Evolutionary conservation across 2,329 filamentous ascomycete genomes (phyloP), one percentile per base, ranked within the genome.

Genomic region (Penicillium sp.): DNA sequence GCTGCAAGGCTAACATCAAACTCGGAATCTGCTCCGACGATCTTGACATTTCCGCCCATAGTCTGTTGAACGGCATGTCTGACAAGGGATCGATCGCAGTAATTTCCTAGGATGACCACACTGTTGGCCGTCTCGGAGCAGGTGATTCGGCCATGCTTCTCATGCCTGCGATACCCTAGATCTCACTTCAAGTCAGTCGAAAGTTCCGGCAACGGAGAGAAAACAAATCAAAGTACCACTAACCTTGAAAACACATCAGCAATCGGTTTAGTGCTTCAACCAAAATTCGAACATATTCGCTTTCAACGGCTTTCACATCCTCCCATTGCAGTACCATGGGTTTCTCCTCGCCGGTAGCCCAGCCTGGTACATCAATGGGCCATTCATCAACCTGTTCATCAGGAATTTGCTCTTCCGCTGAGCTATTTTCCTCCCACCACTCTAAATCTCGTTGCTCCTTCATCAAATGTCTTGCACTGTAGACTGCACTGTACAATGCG

Each of bases 1-100:
- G 14, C 7, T 25, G 32, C 19, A 7, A 34, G 14, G 10, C 4
- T 9, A 23, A 13, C 26, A 34, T 36, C 33, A 17, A 5, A 9
- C 15, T 36, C 23, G 3, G 33, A 28, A n/a, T 16, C 18, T 6
- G 21, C 33, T 4, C 33, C 33, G 25, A 27, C 17, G 5, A 36
- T 36, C 11, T 18, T 27, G 15, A 28, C 17, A 36, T 28, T 13
- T 26, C 25, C 33, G 6, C 33, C 33, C 14, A 28, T 25, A 16
- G 13, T 27, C 17, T 15, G 19, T 10, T 36, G 23, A 18, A 41
- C 25, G 14, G 38, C 38, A 28, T 26, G 31, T 20, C 23, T 35
- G 19, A 32, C 33, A 14, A 33, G 13, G 15, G 32, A 20, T n/a
- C 38, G 38, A 31, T 35, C 26, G 8, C 27, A 34, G 13, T 7